A percentile compares a stretch with the other conserved stretches of the same genome.
Conservation (phyloP, 192 early-diverging fungal species). For the Helicostylum pulchrum region DNA sequence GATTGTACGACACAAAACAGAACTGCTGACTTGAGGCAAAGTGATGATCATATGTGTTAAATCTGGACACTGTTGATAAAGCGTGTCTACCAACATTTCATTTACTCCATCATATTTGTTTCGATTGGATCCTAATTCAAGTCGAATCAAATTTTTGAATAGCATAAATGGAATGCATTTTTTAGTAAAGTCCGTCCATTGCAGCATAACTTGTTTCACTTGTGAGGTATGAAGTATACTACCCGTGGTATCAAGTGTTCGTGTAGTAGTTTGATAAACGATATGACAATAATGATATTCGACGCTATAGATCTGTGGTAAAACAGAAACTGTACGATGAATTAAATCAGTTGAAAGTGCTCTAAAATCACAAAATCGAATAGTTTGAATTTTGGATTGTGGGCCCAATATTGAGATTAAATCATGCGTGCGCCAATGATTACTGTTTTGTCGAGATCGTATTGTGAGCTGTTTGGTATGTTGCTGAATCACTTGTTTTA, state of each 20-base stretch:
- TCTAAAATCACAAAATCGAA: background rate
- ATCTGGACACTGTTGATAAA: background rate
- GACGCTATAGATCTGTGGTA: background rate
- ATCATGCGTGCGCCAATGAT: slow-evolving; percentile 1
- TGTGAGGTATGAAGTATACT: background rate
- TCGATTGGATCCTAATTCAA: slow-evolving; percentile 3
- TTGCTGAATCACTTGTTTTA: background rate
- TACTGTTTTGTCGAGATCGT: background rate
- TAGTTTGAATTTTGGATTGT: background rate
- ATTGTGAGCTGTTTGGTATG: background rate
- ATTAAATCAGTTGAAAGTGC: background rate
- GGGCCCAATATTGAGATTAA: background rate
- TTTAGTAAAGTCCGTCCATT: slow-evolving; percentile 1
- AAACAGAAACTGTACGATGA: background rate
- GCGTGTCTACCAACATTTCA: background rate
- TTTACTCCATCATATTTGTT: background rate
- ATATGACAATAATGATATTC: slow-evolving; percentile 8
- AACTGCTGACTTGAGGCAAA: background rate
- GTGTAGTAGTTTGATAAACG: background rate
- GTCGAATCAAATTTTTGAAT: background rate
- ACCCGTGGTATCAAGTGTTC: background rate
- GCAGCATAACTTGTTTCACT: background rate
- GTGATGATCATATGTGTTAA: background rate
- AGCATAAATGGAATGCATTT: background rate
- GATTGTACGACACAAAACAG: background rate